Evolutionary conservation across 2,329 filamentous ascomycete genomes (phyloP).

Genomic region (Venturia pyrina): DNA sequence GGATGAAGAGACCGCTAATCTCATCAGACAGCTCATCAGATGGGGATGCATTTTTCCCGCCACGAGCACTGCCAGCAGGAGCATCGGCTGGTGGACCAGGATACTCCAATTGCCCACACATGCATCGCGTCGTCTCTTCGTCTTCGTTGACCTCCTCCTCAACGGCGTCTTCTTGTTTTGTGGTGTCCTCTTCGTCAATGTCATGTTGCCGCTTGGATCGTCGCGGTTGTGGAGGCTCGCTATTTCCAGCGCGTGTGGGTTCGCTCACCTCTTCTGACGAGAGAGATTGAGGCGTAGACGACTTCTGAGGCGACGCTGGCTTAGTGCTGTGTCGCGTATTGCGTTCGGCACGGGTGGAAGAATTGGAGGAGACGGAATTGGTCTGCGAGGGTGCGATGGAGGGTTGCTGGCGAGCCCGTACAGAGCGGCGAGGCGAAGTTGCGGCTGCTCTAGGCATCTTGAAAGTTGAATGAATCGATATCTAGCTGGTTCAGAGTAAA

Average conservation of each 20-base stretch:
- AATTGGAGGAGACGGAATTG: constrained; percentile 60
- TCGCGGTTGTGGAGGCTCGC: constrained; percentile 61
- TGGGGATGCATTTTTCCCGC: background rate
- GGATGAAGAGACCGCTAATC: constrained; percentile 88
- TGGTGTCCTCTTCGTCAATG: constrained; percentile 31
- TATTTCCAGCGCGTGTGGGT: constrained; percentile 36
- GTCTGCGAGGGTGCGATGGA: constrained; percentile 52
- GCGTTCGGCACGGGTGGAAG: constrained; percentile 66
- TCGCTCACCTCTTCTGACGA: constrained; percentile 60
- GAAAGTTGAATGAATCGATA: background rate
- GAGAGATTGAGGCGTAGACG: constrained; percentile 61
- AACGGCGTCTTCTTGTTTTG: constrained; percentile 52
- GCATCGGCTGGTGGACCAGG: constrained; percentile 59
- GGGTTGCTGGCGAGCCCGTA: constrained; percentile 59
- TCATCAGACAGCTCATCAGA: constrained; percentile 60
- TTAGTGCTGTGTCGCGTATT: constrained; percentile 56
- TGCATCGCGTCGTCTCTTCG: constrained; percentile 85
- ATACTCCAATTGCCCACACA: constrained; percentile 91
- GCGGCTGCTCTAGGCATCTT: constrained; percentile 14
- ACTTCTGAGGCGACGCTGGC: constrained; percentile 62
- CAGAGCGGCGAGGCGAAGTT: constrained; percentile 76
- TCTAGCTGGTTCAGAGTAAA: background rate
- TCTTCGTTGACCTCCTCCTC: constrained; percentile 53
- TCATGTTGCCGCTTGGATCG: constrained; percentile 70
- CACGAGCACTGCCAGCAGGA: constrained; percentile 6